Base-by-base conservation (phyloP, 1,139 yeast species). In the Geotrichum aggregatum region DNA sequence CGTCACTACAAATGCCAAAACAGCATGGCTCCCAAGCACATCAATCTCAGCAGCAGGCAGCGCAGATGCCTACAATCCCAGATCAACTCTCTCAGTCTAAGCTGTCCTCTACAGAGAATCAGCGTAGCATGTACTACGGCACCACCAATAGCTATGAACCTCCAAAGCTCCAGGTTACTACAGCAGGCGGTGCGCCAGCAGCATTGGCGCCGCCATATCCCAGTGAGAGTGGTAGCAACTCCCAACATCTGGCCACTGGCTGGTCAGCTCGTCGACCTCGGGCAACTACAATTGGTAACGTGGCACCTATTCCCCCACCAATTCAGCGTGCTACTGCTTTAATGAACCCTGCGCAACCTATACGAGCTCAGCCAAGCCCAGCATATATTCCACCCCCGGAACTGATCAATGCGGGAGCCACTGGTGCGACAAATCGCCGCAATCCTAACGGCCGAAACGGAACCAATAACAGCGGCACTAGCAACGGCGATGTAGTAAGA, bases 341-440 rank as follows among this genome's bases (percentile, higher is more conserved):
- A 54, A 69, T 72, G 50, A 69, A 71, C 50, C 72, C 74, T 3
- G 62, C 63, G 19, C 68, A 70, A 39, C 64, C 69, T 10, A 70
- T 71, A 36, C 66, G 70, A 8, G 67, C 72, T 16, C 74, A 71
- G 55, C 70, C 71, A 5, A 64, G 70, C 47, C 75, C 75, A 1
- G 73, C 74, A 1, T 71, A 71, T 55, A 61, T 70, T 50, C 75
- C 74, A 1, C 75, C 75, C 5, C 71, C 72, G 1, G 73, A 69
- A 41, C 56, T 67, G 40, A 43, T 36, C 42, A 18, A 39, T 3
- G 30, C 42, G 5, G 30, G 42, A n/a, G 18, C 22, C 8, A 10
- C 40, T 19, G 22, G 40, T 16, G 22, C 24, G 19, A 3, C 40
- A 10, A 7, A n/a, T 21, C 22, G 40, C 5, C 30, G 14, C 2